Evolutionary conservation across 441 rosid genomes (phyloP).

Genomic region (Brassica hybrid): DNA sequence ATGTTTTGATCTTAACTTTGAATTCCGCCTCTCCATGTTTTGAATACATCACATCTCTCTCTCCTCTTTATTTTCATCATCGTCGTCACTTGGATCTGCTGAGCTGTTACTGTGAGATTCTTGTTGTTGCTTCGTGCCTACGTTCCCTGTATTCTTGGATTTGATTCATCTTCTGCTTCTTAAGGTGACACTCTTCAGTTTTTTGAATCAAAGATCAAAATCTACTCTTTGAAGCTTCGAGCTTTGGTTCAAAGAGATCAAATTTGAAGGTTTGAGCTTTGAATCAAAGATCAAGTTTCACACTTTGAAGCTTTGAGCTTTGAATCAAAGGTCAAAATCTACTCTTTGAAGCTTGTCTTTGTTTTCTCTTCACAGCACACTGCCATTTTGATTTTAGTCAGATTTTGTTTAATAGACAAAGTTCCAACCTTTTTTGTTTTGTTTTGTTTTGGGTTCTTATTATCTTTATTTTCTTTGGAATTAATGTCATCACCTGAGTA

Average conservation of each 20-base stretch:
- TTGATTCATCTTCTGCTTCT: slow-evolving; percentile 19
- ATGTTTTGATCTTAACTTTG: slow-evolving; percentile 19
- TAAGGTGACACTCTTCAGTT: slow-evolving; percentile 7
- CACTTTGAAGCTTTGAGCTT: neutral
- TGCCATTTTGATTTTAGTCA: slow-evolving; percentile 21
- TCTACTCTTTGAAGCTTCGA: neutral
- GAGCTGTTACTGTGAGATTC: neutral
- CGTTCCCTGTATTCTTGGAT: slow-evolving; percentile 17
- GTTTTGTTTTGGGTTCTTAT: too few species aligned
- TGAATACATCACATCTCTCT: slow-evolving; percentile 21
- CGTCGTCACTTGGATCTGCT: slow-evolving; percentile 37
- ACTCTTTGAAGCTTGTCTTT: neutral
- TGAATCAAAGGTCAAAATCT: neutral
- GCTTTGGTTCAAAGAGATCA: neutral
- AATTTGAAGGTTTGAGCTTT: neutral
- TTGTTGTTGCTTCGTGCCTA: neutral
- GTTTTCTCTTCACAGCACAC: neutral
- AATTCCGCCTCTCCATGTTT: slow-evolving; percentile 32
- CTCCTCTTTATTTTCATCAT: slow-evolving; percentile 1
- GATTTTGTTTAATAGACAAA: slow-evolving; percentile 11
- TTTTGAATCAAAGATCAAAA: neutral
- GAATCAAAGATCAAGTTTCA: slow-evolving; percentile 2
- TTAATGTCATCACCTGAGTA: neutral
- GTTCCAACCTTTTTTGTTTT: slow-evolving; percentile 20
- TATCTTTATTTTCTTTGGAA: too few species aligned